These are phyloP conservation scores for Abrus precatorius DNA, from an alignment of 306 rosid species.

Conservation along the genomic window DNA sequence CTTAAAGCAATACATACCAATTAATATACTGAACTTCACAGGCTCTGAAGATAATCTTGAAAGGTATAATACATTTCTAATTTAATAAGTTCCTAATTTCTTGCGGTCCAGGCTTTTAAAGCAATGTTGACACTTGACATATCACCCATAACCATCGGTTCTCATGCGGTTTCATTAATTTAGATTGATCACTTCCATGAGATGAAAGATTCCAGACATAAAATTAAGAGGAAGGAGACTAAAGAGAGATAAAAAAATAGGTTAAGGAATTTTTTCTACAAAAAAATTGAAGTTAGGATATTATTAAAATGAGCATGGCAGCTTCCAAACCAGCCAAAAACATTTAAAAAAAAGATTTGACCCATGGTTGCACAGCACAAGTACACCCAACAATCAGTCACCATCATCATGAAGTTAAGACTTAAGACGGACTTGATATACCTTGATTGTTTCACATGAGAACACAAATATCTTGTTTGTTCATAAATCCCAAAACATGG, in stretches of 20 bases:
- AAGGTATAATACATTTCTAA: constrained; percentile 20
- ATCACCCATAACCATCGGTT: background rate
- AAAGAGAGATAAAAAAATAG: background rate
- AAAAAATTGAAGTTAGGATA: constrained; percentile 21
- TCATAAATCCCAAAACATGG: constrained; percentile 18
- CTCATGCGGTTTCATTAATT: constrained; percentile 3
- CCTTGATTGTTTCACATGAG: constrained; percentile 10
- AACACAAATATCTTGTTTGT: constrained; percentile 17
- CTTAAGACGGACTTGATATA: background rate
- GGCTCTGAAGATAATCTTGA: constrained; percentile 8
- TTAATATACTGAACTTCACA: constrained; percentile 15
- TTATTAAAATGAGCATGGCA: background rate
- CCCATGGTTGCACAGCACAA: background rate
- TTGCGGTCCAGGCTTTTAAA: background rate
- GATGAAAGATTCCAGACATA: background rate
- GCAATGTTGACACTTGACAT: background rate
- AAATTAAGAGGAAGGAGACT: constrained; percentile 6
- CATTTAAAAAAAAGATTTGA: background rate
- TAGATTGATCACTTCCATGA: constrained; percentile 1
- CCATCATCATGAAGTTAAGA: background rate
- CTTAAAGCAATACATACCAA: constrained; percentile 11
- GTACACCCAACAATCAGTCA: background rate
- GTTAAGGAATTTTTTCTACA: constrained; percentile 6
- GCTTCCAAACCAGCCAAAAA: constrained; percentile 7
- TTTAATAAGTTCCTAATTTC: constrained; percentile 23